Percentiles rank a stretch among this genome's conserved stretches.
These are phyloP conservation scores for Bertia moriformis DNA, from an alignment of 2,329 filamentous ascomycete genomes.

Conservation along the genomic window DNA sequence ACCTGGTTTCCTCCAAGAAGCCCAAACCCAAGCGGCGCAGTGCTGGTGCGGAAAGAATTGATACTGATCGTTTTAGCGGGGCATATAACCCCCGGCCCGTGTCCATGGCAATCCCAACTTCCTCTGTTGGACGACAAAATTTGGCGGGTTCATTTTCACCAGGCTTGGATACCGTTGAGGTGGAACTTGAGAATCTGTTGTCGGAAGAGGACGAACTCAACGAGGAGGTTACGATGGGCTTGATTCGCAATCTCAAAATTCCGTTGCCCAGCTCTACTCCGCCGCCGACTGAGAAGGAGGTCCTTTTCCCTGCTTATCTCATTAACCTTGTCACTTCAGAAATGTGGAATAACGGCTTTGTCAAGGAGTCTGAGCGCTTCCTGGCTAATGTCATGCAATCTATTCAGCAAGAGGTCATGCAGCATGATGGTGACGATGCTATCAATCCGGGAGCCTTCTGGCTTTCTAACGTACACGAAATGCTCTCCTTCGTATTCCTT, in stretches of 20 bases:
- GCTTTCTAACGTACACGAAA: constrained; percentile 98
- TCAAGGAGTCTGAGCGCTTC: constrained; percentile 98
- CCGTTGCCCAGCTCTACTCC: constrained; percentile 75
- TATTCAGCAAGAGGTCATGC: constrained; percentile 98
- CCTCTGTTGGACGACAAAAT: constrained; percentile 48
- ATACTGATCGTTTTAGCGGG: constrained; percentile 77
- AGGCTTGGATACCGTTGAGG: constrained; percentile 77
- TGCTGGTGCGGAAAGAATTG: constrained; percentile 71
- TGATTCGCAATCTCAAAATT: constrained; percentile 94
- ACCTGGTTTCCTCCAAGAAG: constrained; percentile 92
- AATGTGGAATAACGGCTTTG: constrained; percentile 99
- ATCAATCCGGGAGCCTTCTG: constrained; percentile 97
- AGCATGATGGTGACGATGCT: constrained; percentile 91
- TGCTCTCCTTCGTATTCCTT: constrained; percentile 98
- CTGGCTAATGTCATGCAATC: constrained; percentile 99
- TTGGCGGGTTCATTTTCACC: constrained; percentile 68
- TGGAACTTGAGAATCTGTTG: constrained; percentile 83
- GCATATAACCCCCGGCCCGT: constrained; percentile 90
- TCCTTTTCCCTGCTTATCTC: constrained; percentile 93
- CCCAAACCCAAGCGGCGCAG: constrained; percentile 67
- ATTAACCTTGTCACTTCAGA: constrained; percentile 98
- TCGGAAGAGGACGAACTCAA: constrained; percentile 93
- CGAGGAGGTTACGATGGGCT: constrained; percentile 88
- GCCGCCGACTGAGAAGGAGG: constrained; percentile 92
- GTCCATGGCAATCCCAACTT: constrained; percentile 74